Conservation (phyloP, 179 eudicot species). For the Carnegiea gigantea region DNA sequence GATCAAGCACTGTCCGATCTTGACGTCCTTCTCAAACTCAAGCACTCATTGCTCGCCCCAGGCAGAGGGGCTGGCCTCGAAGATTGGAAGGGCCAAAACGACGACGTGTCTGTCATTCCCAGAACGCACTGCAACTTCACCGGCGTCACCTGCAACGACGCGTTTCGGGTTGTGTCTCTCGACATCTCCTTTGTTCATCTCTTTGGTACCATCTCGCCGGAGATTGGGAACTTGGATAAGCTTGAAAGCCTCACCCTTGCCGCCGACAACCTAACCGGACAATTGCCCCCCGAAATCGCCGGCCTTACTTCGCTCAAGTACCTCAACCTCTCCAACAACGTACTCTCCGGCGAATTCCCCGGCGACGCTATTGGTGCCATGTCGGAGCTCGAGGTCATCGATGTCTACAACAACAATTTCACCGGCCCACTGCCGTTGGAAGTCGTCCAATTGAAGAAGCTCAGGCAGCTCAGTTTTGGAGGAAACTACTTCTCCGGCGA, state of each 20-base stretch:
- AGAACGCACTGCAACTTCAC: conserved; percentile 58
- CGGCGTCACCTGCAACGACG: conserved; percentile 59
- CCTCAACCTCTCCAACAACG: conserved; percentile 55
- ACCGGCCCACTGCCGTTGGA: conserved; percentile 51
- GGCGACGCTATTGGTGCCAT: conserved; percentile 29
- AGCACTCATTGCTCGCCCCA: conserved; percentile 44
- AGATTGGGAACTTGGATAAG: conserved; percentile 41
- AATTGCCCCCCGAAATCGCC: conserved; percentile 13
- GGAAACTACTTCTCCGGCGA: conserved; percentile 74
- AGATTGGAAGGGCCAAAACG: conserved; percentile 39
- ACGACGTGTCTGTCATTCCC: conserved; percentile 10
- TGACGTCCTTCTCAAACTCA: conserved; percentile 47
- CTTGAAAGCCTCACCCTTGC: conserved; percentile 47
- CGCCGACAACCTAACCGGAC: conserved; percentile 19
- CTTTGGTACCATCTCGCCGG: conserved; percentile 44
- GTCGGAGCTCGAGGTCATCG: conserved; percentile 42
- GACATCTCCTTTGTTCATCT: conserved; percentile 36
- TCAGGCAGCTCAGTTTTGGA: conserved; percentile 44
- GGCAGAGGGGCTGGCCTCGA: conserved; percentile 17
- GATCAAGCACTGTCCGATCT: conserved; percentile 36
- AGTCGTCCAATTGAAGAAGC: conserved; percentile 27
- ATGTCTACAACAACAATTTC: conserved; percentile 64
- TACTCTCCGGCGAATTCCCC: conserved; percentile 39
- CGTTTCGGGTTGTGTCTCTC: conserved; percentile 43
- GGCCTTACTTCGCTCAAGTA: conserved; percentile 34